Evolutionary conservation across 2,329 filamentous ascomycete species (phyloP), one percentile per base, ranked within the genome.

Genomic region (Pestalotiopsis sp.): DNA sequence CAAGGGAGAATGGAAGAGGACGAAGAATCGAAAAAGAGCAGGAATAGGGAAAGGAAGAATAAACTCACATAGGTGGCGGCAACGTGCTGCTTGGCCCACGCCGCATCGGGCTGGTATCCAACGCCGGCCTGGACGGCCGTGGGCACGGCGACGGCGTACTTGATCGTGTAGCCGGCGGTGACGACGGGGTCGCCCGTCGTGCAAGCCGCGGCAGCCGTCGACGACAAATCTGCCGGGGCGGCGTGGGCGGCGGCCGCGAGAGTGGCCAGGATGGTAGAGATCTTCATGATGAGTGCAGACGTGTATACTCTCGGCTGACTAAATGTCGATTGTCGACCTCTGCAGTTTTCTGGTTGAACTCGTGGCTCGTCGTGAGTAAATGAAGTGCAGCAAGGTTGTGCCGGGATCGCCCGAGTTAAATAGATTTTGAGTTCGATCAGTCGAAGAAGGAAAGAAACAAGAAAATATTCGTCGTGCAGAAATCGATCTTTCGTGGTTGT

Each of bases 91-190:
- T 68, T 57, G 3, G 74, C 71, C 77, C 77, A 78, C n/a, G 39
- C 70, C 9, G 71, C 63, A 49, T 74, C 73, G 9, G 76, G 77
- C 70, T 74, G 66, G 60, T 76, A 78, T 2, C 74, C 76, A 3
- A 64, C 13, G 23, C 62, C 17, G 20, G 36, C 36, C 61, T 73
- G 71, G 7, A 49, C 41, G 4, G 45, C 23, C 3, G 73, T 73
- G 11, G 76, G 76, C 23, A 69, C 69, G 23, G 72, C 77, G 20
- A 63, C 68, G 6, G 70, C 69, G 69, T 77, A 78, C 71, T 71
- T 73, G 63, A 78, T 78, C 23, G 75, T 73, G 67, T 77, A 78
- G 36, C 77, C 77, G 11, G 74, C 73, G 11, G 76, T 77, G 4
- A 73, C 73, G 31, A 73, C 69, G 31, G 75, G 72, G 1, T 64